These are phyloP conservation scores for Mortierella sp. DNA, from an alignment of 371 early-diverging fungal genomes.

Conservation along the genomic window DNA sequence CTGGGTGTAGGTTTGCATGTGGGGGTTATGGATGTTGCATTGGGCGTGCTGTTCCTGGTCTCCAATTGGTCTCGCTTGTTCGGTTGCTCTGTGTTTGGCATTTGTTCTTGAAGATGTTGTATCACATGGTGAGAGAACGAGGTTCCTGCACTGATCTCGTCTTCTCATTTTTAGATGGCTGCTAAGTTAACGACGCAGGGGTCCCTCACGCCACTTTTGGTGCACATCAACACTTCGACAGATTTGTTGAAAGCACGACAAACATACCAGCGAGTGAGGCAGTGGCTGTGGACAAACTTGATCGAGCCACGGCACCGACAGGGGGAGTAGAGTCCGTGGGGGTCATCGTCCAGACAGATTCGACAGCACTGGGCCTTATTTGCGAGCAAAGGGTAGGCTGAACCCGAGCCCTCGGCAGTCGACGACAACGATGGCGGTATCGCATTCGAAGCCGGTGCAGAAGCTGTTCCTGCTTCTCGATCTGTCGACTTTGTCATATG, in stretches of 20 bases:
- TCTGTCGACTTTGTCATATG: conserved; percentile 3
- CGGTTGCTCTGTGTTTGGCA: neutral
- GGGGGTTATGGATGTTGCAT: neutral
- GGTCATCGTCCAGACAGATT: conserved; percentile 66
- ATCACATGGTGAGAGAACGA: conserved; percentile 9
- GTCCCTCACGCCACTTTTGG: conserved; percentile 10
- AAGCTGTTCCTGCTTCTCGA: neutral
- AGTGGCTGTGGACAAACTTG: conserved; percentile 73
- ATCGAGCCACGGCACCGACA: conserved; percentile 73
- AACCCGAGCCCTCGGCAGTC: neutral
- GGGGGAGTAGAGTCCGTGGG: conserved; percentile 63
- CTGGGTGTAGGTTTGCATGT: neutral
- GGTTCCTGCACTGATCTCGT: neutral
- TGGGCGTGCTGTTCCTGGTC: neutral
- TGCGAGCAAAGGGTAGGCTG: conserved; percentile 22
- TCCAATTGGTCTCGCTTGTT: neutral
- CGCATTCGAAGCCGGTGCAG: neutral
- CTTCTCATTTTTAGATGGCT: neutral
- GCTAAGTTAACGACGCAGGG: neutral
- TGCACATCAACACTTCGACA: neutral
- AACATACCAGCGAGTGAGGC: conserved; percentile 67
- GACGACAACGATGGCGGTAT: neutral
- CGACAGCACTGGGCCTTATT: conserved; percentile 60
- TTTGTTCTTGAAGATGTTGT: neutral
- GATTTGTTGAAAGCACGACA: neutral